Percentiles rank a stretch among this genome's conserved stretches.
These are phyloP conservation scores for Aspergillus diversus DNA, from an alignment of 495 filamentous ascomycete species.

Conservation along the genomic window DNA sequence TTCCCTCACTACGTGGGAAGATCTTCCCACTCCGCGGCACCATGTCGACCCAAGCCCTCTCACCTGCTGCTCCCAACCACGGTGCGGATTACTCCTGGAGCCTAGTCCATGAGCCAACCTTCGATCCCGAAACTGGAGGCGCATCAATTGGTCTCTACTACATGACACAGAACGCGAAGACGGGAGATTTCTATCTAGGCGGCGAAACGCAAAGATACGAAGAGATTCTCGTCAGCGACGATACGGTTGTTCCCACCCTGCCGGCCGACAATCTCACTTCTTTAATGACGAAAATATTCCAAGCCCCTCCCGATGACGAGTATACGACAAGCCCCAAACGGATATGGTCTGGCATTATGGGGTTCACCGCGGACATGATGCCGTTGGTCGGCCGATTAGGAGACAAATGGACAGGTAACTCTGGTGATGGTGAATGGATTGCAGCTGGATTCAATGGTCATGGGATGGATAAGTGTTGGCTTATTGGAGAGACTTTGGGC, in stretches of 20 bases:
- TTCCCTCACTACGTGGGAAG: constrained; percentile 68
- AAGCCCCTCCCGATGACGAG: neutral
- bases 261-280: neutral
- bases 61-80: constrained; percentile 37
- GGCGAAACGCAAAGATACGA: constrained; percentile 2
- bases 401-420: neutral
- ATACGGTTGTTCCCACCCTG: constrained; percentile 1
- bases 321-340: neutral
- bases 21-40: constrained; percentile 77
- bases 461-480: constrained; percentile 11
- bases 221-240: constrained; percentile 1
- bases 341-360: constrained; percentile 7
- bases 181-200: constrained; percentile 4
- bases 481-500: constrained; percentile 2
- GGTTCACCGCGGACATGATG: constrained; percentile 5
- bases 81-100: constrained; percentile 36
- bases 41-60: constrained; percentile 67
- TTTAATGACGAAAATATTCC: neutral
- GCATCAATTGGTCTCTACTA: neutral
- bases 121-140: neutral
- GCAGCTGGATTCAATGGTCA: constrained; percentile 4
- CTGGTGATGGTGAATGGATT: constrained; percentile 4
- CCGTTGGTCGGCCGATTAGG: neutral
- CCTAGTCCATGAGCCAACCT: neutral
- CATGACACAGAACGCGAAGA: neutral